Conservation (phyloP, 768 basidiomycete genomes). For the Podaxis sp. region DNA sequence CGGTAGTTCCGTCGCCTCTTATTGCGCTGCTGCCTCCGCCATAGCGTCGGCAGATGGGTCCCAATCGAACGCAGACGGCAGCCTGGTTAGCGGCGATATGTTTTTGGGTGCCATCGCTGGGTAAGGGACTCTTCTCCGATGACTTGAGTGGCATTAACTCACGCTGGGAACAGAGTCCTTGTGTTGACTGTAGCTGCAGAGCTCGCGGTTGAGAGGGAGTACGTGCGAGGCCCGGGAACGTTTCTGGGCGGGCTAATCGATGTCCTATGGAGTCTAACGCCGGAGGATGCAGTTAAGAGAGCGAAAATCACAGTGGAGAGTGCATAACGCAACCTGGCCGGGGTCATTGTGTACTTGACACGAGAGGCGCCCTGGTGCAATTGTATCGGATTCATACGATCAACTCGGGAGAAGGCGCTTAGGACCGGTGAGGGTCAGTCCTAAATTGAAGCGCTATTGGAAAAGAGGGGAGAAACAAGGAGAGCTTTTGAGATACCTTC, state of each 20-base stretch:
- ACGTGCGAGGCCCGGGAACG: conserved; percentile 62
- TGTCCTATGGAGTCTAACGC: conserved; percentile 41
- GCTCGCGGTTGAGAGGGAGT: conserved; percentile 45
- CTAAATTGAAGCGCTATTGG: no score
- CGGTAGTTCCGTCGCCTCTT: conserved; percentile 76
- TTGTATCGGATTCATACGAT: no score
- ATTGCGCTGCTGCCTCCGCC: conserved; percentile 62
- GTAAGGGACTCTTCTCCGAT: conserved; percentile 39
- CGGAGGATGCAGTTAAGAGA: conserved; percentile 29
- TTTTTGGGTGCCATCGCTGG: conserved; percentile 74
- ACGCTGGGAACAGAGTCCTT: conserved; percentile 41
- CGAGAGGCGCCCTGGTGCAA: no score
- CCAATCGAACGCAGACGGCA: conserved; percentile 31
- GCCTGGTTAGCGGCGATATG: conserved; percentile 75
- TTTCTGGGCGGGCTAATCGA: conserved; percentile 68
- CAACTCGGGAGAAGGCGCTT: no score
- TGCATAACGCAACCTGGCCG: neutral
- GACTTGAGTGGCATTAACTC: neutral
- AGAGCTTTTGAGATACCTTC: no score
- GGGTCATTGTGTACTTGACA: neutral
- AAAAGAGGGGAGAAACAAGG: no score
- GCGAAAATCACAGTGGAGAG: conserved; percentile 29
- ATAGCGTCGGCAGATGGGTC: conserved; percentile 30
- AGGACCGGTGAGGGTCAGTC: no score
- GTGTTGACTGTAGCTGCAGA: conserved; percentile 65